Conservation (phyloP, 129 eudicot genomes). For the Lactuca sativa region DNA sequence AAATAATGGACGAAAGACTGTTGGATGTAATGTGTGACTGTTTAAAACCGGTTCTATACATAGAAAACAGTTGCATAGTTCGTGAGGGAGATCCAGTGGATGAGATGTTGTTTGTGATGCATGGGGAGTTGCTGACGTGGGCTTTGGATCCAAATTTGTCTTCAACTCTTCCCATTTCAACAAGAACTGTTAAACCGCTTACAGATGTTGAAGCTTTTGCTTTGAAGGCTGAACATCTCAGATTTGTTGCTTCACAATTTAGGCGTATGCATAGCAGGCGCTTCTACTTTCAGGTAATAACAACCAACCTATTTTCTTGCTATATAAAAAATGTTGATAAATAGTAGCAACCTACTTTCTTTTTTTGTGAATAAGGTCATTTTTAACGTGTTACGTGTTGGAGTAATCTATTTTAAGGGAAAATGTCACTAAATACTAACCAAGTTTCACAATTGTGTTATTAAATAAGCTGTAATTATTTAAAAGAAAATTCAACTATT, state of each 20-base stretch:
- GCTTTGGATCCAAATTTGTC: constrained; percentile 71
- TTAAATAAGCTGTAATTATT: no score
- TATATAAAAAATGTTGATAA: no score
- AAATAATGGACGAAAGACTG: constrained; percentile 66
- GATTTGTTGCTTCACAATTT: constrained; percentile 70
- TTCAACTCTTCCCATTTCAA: constrained; percentile 67
- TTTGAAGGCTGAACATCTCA: constrained; percentile 63
- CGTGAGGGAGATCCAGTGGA: constrained; percentile 89
- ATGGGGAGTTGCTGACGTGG: constrained; percentile 81
- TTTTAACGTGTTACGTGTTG: no score
- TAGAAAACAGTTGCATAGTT: constrained; percentile 55
- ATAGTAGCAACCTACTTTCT: no score
- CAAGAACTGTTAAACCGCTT: constrained; percentile 56
- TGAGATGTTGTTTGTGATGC: constrained; percentile 28
- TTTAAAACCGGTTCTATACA: constrained; percentile 71
- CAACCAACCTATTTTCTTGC: not conserved
- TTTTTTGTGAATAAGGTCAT: no score
- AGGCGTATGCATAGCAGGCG: constrained; percentile 80
- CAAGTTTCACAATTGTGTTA: no score
- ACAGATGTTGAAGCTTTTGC: constrained; percentile 87
- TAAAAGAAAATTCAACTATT: no score
- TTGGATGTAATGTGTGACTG: constrained; percentile 77
- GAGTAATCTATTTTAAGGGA: no score
- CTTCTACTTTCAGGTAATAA: constrained; percentile 57
- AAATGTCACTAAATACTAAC: no score